Evolutionary conservation across 768 basidiomycete species (phyloP), one percentile per base, ranked within the genome.

Genomic region (Neoboletus brunneissimus): DNA sequence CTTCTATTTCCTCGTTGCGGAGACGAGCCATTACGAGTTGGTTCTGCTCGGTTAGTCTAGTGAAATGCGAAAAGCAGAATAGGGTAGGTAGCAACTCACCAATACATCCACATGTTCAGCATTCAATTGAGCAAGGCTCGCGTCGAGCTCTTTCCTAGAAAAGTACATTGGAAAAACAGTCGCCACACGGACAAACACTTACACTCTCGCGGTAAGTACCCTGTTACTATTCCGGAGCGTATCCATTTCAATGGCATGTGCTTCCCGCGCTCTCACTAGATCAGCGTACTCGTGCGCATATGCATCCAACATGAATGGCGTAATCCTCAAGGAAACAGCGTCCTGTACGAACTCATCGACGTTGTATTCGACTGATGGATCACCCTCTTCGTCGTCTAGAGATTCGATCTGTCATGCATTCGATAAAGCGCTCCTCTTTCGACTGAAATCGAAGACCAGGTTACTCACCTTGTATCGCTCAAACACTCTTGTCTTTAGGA

Each of bases 271-370:
- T 23, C 86, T 82, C 56, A 91, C 75, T 52, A 86, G 73, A 55
- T 96, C 94, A 60, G 91, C 85, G 67, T 94, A 96, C 74, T 97
- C 94, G 52, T 86, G 89, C 32, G 87, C 83, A 68, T 91, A 96
- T 20, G 84, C 80, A 66, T 98, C 96, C 40, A 98, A 78, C 92
- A 95, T 94, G 74, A 98, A 95, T 0, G 97, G 92, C 5, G 95
- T 97, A 61, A 99, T 93, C 59, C 82, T 81, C 64, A 97, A 74
- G 22, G 85, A 84, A 56, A 91, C 84, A 9, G 95, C 89, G 65
- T 98, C 94, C 54, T 84, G 80, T 5, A 98, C 88, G 70, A 98
- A 95, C 43, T 86, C 84, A 62, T 95, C 84, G 10, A 90, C 86
- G 47, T 79, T 77, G 63, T 92, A 91, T 67, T 72, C 71, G 53